These are phyloP conservation scores for Cladosporium oxysporum DNA, from an alignment of 2,329 filamentous ascomycete genomes.

Conservation along the genomic window DNA sequence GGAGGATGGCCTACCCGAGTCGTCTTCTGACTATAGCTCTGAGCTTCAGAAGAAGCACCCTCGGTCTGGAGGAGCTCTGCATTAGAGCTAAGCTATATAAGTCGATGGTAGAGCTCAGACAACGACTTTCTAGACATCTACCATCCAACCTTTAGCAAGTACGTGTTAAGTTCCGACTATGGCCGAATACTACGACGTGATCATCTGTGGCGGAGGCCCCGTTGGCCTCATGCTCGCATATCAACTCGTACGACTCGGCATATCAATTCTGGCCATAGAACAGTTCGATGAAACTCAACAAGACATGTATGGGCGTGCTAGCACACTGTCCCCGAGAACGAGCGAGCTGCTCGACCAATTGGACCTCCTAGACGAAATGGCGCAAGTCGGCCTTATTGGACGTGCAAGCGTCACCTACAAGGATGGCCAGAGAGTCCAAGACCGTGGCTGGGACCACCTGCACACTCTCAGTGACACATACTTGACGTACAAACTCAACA, in stretches of 20 bases:
- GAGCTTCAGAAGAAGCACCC: not conserved
- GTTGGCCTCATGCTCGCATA: constrained; percentile 46
- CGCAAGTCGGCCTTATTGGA: constrained; percentile 56
- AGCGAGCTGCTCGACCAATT: constrained; percentile 57
- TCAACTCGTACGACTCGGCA: constrained; percentile 47
- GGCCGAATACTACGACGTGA: constrained; percentile 17
- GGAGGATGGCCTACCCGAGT: not conserved
- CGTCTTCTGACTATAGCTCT: not conserved
- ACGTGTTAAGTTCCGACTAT: not conserved
- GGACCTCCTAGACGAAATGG: constrained; percentile 51
- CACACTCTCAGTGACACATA: constrained; percentile 39
- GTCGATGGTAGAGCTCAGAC: not conserved
- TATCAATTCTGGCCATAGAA: constrained; percentile 52
- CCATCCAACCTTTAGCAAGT: not conserved
- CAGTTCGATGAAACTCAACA: constrained; percentile 52
- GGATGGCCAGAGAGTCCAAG: constrained; percentile 48
- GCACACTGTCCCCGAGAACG: constrained; percentile 55
- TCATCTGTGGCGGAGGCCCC: constrained; percentile 24
- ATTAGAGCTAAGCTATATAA: not conserved
- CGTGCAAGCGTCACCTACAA: constrained; percentile 54
- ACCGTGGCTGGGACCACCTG: constrained; percentile 22
- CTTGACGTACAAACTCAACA: constrained; percentile 56
- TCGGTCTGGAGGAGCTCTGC: not conserved
- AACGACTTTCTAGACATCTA: not conserved
- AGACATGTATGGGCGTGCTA: constrained; percentile 56